Evolutionary conservation across 108 stramenopile genomes (phyloP), one percentile per base, ranked within the genome.

Genomic region (Conticribra guillardii): DNA sequence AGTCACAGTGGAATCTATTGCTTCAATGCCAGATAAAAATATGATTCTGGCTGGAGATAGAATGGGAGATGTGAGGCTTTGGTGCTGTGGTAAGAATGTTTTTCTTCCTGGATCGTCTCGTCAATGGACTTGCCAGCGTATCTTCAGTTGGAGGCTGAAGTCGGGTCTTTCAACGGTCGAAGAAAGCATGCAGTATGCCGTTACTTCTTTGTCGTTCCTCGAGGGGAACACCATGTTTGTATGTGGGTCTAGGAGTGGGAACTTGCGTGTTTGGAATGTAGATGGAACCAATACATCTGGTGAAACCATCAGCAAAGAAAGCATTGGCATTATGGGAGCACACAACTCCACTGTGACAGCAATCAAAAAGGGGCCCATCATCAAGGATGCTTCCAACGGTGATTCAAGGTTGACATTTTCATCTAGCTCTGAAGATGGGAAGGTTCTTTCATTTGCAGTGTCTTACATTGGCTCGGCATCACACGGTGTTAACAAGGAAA

Each of bases 41-140:
- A 57, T 77, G 17, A 30, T 77, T 26, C 34, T 77, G 29, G 64
- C 68, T 34, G 76, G 76, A 57, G 76, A 69, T 64, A 50, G 76
- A 28, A 77, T 69, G 55, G 76, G 76, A 24, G 26, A 58, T 51
- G 68, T 77, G 5, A 64, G 19, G 54, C 55, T 69, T 15, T 77
- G 76, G 76, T 15, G 45, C 3, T 46, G 44, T 33, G 28, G 68
- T 11, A 62, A 47, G 54, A 69, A 58, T 30, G 50, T 47, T n/a
- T 53, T 77, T 26, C 44, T 69, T 44, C 61, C 53, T 18, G 63
- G 63, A 19, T 54, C 55, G 1, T 47, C 32, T 29, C 21, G 46
- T 45, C 17, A 28, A 9, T 77, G 76, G 76, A 56, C 68, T 11
- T 59, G 76, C 50, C 54, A 60, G 17, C 60, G 76, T 16, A 58